Base-by-base conservation (phyloP, 306 rosid genomes). In the Canavalia ensiformis region DNA sequence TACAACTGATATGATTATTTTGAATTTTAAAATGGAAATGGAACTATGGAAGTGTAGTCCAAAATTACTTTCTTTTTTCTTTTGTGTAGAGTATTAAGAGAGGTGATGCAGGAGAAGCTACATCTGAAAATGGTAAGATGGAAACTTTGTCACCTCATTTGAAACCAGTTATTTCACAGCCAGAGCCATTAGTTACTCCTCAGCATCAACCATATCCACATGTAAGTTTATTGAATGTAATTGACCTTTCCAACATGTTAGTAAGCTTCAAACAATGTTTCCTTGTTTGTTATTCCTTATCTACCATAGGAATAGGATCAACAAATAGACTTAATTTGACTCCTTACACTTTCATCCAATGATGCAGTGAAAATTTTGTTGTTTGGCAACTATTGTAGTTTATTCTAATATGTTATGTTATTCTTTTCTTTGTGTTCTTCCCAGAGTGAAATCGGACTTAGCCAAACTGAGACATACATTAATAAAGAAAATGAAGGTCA, bases 191-290 rank as follows among this genome's bases (percentile, higher is more conserved):
- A 66, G 60, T 68, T 77, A 54, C 51, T 30, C 41, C 63, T 33
- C 55, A 28, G 5, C 1, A 5, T 71, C 13, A 30, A 34, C 8
- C 65, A 46, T 51, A 31, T 79, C 35, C 52, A 74, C 44, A 10
- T 39, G 87, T 79, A 79, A 84, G 87, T 75, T 57, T 33, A 25
- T 10, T 28, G 8, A n/a, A 69, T 59, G 42, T 47, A 41, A 25
- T 29, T 62, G 30, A 6, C 47, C 6, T 30, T 13, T 30, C 9
- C 1, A 74, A 41, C 11, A 10, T 54, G 6, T 55, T 2, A 7
- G 49, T 45, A 5, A 45, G 2, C 29, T 6, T 47, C 39, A 10
- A 45, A 45, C 2, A 33, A 37, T 7, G 10, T 13, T 59, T 5
- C 8, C 8, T 46, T 31, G 35, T 12, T 75, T 74, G 10, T 44